These are phyloP conservation scores for Crithidia sp. DNA, from an alignment of 208 protist genomes.

Conservation along the genomic window DNA sequence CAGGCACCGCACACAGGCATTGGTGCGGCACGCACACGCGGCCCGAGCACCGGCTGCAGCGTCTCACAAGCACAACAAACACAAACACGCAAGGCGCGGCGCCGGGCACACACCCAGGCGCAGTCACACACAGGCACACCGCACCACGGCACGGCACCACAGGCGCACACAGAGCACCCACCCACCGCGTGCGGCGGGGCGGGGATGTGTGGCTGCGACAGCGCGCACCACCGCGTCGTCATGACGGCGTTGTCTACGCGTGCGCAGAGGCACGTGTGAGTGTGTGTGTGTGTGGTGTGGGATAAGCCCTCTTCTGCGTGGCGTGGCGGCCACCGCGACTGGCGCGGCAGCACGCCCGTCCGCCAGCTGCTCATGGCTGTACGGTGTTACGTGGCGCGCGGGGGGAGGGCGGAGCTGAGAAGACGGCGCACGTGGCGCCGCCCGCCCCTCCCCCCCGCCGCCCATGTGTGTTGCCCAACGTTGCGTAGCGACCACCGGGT, in stretches of 20 bases:
- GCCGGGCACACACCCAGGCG: neutral
- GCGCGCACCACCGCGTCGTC: slow-evolving; percentile 37
- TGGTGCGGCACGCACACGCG: too few species aligned
- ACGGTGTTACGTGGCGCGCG: slow-evolving; percentile 19
- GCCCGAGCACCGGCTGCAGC: too few species aligned
- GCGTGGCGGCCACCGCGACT: slow-evolving; percentile 30
- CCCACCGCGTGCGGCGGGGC: slow-evolving; percentile 25
- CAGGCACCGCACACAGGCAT: too few species aligned
- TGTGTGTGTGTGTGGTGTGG: neutral
- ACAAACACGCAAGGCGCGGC: slow-evolving; percentile 2
- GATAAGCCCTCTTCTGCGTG: slow-evolving; percentile 38
- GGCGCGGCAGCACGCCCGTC: slow-evolving; percentile 23
- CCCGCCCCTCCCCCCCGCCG: neutral
- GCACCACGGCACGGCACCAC: slow-evolving; percentile 7
- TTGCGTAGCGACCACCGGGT: slow-evolving; percentile 30
- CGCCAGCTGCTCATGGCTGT: slow-evolving; percentile 36
- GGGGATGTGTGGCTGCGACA: slow-evolving; percentile 17
- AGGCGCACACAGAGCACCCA: slow-evolving; percentile 9
- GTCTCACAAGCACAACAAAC: neutral
- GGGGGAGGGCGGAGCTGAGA: neutral
- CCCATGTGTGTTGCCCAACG: slow-evolving; percentile 27
- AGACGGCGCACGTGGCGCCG: neutral
- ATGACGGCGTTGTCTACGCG: slow-evolving; percentile 5
- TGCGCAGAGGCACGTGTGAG: neutral
- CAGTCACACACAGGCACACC: neutral